Evolutionary conservation across 108 stramenopile species (phyloP).

Genomic region (Phaeodactylum tricornutum): DNA sequence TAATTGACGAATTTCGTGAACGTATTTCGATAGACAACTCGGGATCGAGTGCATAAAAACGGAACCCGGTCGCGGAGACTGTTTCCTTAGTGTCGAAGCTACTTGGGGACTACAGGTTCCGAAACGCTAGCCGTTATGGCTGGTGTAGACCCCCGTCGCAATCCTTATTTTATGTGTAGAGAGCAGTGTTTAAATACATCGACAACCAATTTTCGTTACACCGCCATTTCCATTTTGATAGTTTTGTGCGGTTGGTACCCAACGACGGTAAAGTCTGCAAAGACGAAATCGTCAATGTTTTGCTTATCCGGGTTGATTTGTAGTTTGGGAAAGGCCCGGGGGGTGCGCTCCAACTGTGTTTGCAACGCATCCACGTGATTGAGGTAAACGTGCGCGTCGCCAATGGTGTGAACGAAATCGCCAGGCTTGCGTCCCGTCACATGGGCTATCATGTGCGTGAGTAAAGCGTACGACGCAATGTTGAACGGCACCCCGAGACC

Average conservation of each 20-base stretch:
- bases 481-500: slow-evolving; percentile 99
- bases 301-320: slow-evolving; percentile 71
- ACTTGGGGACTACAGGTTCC: too few species aligned
- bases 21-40: too few species aligned
- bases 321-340: slow-evolving; percentile 91
- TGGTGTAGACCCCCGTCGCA: too few species aligned
- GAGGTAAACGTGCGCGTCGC: slow-evolving; percentile 98
- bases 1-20: too few species aligned
- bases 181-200: too few species aligned
- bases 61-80: too few species aligned
- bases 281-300: slow-evolving; percentile 86
- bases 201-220: slow-evolving; percentile 49
- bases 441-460: slow-evolving; percentile 92
- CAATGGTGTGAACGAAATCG: slow-evolving; percentile 98
- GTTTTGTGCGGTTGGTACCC: slow-evolving; percentile 91
- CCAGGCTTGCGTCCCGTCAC: slow-evolving; percentile 90
- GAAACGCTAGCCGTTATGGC: too few species aligned
- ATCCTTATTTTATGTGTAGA: too few species aligned
- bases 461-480: slow-evolving; percentile 95
- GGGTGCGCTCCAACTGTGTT: slow-evolving; percentile 87
- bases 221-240: slow-evolving; percentile 99
- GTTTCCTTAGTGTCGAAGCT: too few species aligned
- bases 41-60: too few species aligned
- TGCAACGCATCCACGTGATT: slow-evolving; percentile 98
- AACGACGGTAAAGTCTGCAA: slow-evolving; percentile 84